Base-by-base conservation (phyloP, 352 stramenopile species). In the Globisporangium middletonii region DNA sequence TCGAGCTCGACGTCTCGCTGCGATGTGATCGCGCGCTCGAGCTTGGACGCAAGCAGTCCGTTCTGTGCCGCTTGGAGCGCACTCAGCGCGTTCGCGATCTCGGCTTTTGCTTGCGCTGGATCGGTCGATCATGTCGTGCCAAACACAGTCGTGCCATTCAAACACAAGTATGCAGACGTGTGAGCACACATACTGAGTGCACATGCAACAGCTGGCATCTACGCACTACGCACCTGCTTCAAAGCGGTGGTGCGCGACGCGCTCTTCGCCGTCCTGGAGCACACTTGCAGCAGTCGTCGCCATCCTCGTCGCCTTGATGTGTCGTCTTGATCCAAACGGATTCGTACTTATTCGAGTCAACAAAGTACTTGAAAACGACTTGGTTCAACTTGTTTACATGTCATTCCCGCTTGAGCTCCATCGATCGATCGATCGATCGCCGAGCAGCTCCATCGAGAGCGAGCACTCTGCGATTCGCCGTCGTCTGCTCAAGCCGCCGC, bases 1-100 rank as follows among this genome's bases (percentile, higher is more conserved):
- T 83, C 76, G 41, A 81, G 67, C 54, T 89, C 79, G 18, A 88
- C 77, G 45, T 69, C 66, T 11, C 75, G 71, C 66, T 89, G 79
- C 53, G 79, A 45, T 8, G 61, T 18, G 43, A 88, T 83, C 16
- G 75, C 73, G 13, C 64, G 55, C 41, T 86, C 77, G 46, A 89
- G 64, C 41, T 76, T 69, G 53, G 69, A 69, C 26, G 67, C 64
- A 33, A 89, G 50, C 47, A 87, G 44, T 33, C 51, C 50, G 26
- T 63, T 70, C 60, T 82, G 69, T 27, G 68, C 67, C 7, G 37
- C 28, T 58, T 81, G 75, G n/a, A 84, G 54, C 26, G 60, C 72
- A 18, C 65, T 55, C 18, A 84, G 58, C 30, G 74, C 68, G 51
- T 75, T 61, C 19, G 47, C 55, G 53, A 84, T 53, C 53, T 79